Conservation (phyloP, 768 basidiomycete species). For the Hirschioporus abietinus region DNA sequence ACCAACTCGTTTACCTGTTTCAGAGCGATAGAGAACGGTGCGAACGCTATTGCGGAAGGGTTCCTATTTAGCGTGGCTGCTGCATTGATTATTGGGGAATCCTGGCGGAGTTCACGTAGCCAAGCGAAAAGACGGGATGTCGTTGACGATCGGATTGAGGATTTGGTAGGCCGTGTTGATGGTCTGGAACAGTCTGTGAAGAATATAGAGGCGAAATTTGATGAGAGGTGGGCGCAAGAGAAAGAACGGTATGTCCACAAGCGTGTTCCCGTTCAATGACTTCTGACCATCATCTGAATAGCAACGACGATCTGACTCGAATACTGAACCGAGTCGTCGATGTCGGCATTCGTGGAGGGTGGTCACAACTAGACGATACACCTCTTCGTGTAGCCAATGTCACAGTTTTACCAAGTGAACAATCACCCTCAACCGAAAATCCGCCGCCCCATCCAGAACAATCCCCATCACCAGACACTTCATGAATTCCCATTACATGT, state of each 20-base stretch:
- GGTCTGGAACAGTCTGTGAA: slow-evolving; percentile 41
- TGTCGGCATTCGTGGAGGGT: slow-evolving; percentile 57
- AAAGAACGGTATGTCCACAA: slow-evolving; percentile 35
- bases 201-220: slow-evolving; percentile 33
- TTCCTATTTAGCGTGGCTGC: slow-evolving; percentile 80
- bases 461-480: neutral
- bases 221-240: slow-evolving; percentile 41
- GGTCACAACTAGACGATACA: slow-evolving; percentile 59
- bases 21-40: slow-evolving; percentile 83
- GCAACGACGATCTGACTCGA: slow-evolving; percentile 61
- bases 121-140: slow-evolving; percentile 64
- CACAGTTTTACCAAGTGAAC: neutral
- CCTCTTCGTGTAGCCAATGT: slow-evolving; percentile 31
- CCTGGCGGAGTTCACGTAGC: slow-evolving; percentile 68
- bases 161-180: slow-evolving; percentile 40
- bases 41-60: slow-evolving; percentile 79
- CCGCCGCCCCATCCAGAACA: neutral
- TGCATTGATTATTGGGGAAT: slow-evolving; percentile 66
- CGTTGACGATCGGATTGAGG: slow-evolving; percentile 68
- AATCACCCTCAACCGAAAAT: neutral
- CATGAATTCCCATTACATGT: neutral
- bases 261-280: neutral
- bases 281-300: slow-evolving; percentile 19
- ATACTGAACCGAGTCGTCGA: slow-evolving; percentile 66
- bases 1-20: neutral